Percentiles rank a stretch among this genome's conserved stretches.
phyloP scores from a whole-genome alignment of 1,284 basidiomycete genomes.

The Cutaneotrichosporon daszewskae region DNA sequence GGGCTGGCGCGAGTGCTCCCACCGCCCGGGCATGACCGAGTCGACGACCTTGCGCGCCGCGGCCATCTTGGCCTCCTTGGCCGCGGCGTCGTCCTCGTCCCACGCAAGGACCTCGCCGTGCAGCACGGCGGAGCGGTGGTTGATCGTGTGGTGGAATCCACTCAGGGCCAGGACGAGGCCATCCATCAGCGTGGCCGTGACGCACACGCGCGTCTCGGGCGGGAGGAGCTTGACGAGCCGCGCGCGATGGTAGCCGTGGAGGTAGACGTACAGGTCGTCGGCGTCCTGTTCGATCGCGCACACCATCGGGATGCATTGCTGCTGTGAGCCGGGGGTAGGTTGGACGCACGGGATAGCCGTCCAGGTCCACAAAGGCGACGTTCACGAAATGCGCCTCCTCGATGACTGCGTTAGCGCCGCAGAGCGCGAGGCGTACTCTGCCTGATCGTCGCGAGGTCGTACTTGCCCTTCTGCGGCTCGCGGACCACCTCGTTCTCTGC shows the following conservation, averaged over 20 bases:
- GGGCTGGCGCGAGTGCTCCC: constrained; percentile 22
- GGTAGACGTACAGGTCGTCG: background rate
- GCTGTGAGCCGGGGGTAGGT: background rate
- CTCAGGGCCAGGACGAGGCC: constrained; percentile 32
- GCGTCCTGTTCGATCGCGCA: background rate
- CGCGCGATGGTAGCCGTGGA: constrained; percentile 26
- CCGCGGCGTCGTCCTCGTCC: constrained; percentile 2
- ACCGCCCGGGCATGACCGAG: constrained; percentile 21
- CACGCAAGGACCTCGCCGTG: constrained; percentile 28
- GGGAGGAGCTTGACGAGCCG: constrained; percentile 26
- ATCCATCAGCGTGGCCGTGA: constrained; percentile 31
- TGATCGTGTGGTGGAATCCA: constrained; percentile 26
- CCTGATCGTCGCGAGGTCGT: constrained; percentile 5
- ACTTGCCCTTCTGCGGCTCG: constrained; percentile 7
- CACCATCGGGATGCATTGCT: constrained; percentile 15
- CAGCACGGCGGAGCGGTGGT: constrained; percentile 32
- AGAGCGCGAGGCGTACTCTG: constrained; percentile 1
- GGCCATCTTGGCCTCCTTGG: constrained; percentile 6
- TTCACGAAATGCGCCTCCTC: constrained; percentile 13
- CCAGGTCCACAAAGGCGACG: constrained; percentile 15
- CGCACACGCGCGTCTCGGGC: constrained; percentile 26
- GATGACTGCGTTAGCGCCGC: constrained; percentile 7
- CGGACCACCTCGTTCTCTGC: constrained; percentile 11
- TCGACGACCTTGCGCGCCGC: constrained; percentile 18
- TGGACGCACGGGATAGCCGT: constrained; percentile 6